Conservation (phyloP, 176 grass and related monocot genomes). For the Thinopyrum elongatum region DNA sequence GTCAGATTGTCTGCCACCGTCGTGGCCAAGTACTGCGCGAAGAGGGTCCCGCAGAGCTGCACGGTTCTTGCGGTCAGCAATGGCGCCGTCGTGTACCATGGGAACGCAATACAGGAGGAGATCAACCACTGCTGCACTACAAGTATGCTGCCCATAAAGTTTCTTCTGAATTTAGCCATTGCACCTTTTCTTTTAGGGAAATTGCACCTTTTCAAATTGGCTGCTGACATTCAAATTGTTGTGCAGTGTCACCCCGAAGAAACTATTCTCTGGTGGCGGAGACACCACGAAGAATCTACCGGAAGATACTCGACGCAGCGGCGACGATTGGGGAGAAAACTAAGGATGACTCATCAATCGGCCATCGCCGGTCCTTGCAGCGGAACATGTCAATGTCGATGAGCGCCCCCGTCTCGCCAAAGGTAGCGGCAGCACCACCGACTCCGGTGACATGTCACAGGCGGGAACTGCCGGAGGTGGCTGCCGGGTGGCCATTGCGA, state of each 20-base stretch:
- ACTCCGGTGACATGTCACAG: background rate
- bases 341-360: conserved; percentile 26
- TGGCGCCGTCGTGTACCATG: conserved; percentile 54
- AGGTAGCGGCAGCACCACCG: background rate
- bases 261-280: conserved; percentile 14
- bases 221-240: background rate
- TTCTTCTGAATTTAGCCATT: background rate
- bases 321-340: conserved; percentile 15
- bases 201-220: background rate
- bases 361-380: background rate
- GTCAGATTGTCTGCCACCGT: conserved; percentile 43
- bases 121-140: conserved; percentile 23
- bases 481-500: conserved; percentile 65
- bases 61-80: conserved; percentile 66
- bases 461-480: conserved; percentile 22
- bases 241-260: conserved; percentile 1
- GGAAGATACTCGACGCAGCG: conserved; percentile 35
- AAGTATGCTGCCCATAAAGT: background rate
- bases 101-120: conserved; percentile 29
- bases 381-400: conserved; percentile 18
- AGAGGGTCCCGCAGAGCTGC: conserved; percentile 60
- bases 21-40: conserved; percentile 66
- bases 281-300: conserved; percentile 44
- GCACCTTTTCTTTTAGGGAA: no score
- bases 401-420: conserved; percentile 15